Percentiles rank a stretch among this genome's conserved stretches.
These are phyloP conservation scores for Neoarthrinium moseri DNA, from an alignment of 2,329 filamentous ascomycete species.

Conservation along the genomic window DNA sequence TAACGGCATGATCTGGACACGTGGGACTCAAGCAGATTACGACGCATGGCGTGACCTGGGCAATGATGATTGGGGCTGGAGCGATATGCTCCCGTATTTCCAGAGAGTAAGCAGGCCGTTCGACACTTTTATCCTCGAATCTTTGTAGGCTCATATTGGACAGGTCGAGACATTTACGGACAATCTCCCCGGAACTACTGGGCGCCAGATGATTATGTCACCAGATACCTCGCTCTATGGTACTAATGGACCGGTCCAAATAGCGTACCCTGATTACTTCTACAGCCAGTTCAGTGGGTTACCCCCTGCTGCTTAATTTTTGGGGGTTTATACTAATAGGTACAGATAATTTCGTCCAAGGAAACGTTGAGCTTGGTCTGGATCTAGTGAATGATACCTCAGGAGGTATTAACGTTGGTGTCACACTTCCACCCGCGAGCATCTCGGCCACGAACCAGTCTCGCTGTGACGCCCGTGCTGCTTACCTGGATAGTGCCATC, in stretches of 20 bases:
- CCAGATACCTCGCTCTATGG: conserved; percentile 6
- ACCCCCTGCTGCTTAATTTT: background rate
- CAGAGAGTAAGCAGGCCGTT: too few relatives aligned
- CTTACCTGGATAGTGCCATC: conserved; percentile 2
- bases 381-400: conserved; percentile 5
- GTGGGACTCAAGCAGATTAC: conserved; percentile 33
- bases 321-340: background rate
- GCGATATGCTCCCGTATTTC: conserved; percentile 42
- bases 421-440: background rate
- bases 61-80: conserved; percentile 34
- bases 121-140: too few relatives aligned
- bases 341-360: conserved; percentile 3
- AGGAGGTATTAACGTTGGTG: background rate
- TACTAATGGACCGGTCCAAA: background rate
- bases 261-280: conserved; percentile 4
- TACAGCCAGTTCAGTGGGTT: conserved; percentile 6
- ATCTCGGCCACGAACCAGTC: background rate
- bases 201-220: background rate
- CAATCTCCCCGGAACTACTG: background rate
- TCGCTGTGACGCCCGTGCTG: conserved; percentile 3
- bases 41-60: conserved; percentile 36
- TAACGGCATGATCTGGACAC: conserved; percentile 36
- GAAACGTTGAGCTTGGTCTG: conserved; percentile 4
- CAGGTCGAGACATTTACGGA: conserved; percentile 5
- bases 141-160: background rate